These are phyloP conservation scores for Marasmius oreades DNA, from an alignment of 1,284 basidiomycete genomes.

Conservation along the genomic window DNA sequence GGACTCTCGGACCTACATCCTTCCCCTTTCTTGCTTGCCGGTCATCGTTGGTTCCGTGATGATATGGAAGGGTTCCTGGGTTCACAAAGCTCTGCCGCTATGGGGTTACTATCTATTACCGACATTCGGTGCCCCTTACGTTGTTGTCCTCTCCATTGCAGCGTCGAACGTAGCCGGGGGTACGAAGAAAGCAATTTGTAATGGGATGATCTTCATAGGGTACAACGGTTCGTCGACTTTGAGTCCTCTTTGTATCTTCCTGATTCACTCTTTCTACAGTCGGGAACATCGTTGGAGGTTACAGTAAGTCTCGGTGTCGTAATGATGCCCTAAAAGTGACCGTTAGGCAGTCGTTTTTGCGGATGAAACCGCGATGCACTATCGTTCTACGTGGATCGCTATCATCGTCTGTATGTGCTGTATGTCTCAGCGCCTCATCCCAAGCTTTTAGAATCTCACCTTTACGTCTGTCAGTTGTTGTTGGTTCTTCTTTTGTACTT, in stretches of 20 bases:
- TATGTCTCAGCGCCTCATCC: neutral
- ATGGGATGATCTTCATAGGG: slow-evolving; percentile 14
- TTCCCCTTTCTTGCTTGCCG: slow-evolving; percentile 12
- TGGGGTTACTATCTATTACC: slow-evolving; percentile 13
- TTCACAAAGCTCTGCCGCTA: slow-evolving; percentile 8
- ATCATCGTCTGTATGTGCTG: slow-evolving; percentile 12
- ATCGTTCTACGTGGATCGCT: slow-evolving; percentile 13
- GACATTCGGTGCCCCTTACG: slow-evolving; percentile 13
- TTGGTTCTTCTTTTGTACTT: slow-evolving; percentile 5
- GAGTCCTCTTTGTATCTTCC: neutral
- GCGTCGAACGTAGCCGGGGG: slow-evolving; percentile 12
- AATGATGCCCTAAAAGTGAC: neutral
- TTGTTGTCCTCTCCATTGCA: slow-evolving; percentile 7
- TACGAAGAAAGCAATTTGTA: slow-evolving; percentile 13
- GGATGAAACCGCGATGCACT: slow-evolving; percentile 6
- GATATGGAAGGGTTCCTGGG: slow-evolving; percentile 12
- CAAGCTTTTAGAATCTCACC: neutral
- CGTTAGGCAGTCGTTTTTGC: slow-evolving; percentile 6
- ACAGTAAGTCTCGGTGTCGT: slow-evolving; percentile 4
- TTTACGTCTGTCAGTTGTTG: neutral
- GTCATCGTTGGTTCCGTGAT: slow-evolving; percentile 10
- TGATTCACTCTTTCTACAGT: neutral
- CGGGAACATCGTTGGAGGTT: slow-evolving; percentile 13
- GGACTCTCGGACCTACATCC: slow-evolving; percentile 6
- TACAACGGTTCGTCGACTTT: slow-evolving; percentile 2